A percentile compares a stretch with the other conserved stretches of the same genome.
Evolutionary conservation across 2,329 filamentous ascomycete genomes (phyloP).

Genomic region (Xylariaceae sp.): DNA sequence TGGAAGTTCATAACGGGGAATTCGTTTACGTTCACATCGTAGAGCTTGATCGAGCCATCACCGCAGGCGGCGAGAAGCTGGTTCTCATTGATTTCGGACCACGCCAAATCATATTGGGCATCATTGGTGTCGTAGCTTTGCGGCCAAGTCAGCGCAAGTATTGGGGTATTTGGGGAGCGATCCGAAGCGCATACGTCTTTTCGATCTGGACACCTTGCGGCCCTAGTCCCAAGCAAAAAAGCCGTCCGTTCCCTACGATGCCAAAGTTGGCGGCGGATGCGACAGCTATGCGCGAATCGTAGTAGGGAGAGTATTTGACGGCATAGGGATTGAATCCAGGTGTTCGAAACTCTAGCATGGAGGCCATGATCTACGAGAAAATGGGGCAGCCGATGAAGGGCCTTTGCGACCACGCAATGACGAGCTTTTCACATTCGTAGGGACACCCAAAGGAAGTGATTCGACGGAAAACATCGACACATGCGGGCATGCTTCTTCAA

Average conservation of each 20-base stretch:
- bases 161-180: neutral
- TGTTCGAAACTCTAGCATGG: conserved; percentile 91
- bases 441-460: no score
- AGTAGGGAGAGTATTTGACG: conserved; percentile 98
- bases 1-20: conserved; percentile 91
- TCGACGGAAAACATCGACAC: no score
- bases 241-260: conserved; percentile 88
- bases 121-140: conserved; percentile 92
- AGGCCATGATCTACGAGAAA: conserved; percentile 32
- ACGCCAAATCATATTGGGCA: conserved; percentile 88
- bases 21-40: conserved; percentile 72
- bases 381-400: conserved; percentile 1
- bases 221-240: conserved; percentile 81
- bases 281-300: conserved; percentile 89
- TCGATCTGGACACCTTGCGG: conserved; percentile 78
- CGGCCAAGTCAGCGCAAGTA: conserved; percentile 3
- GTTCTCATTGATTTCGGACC: conserved; percentile 96
- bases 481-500: no score
- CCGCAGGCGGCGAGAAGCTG: conserved; percentile 86
- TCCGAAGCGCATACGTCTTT: conserved; percentile 60
- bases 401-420: conserved; percentile 3
- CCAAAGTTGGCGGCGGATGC: conserved; percentile 92
- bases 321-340: conserved; percentile 93
- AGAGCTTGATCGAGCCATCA: conserved; percentile 92
- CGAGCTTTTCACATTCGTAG: no score